A percentile compares a stretch with the other conserved stretches of the same genome.
Conservation (phyloP, 495 filamentous ascomycete genomes). For the Hyaloscypha variabilis region DNA sequence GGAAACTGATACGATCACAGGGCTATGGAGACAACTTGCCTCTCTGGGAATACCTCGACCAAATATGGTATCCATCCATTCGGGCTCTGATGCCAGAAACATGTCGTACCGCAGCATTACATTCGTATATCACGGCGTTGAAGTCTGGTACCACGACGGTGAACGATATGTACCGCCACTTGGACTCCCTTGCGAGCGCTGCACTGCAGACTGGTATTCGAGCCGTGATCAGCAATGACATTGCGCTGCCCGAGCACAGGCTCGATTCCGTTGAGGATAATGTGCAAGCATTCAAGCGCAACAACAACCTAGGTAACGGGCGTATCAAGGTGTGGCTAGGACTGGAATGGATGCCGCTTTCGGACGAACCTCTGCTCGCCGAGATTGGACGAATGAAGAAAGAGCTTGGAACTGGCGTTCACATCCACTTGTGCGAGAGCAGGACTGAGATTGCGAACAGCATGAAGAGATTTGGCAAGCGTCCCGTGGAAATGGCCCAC, state of each 20-base stretch:
- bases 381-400: conserved; percentile 11
- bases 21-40: conserved; percentile 11
- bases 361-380: neutral
- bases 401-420: conserved; percentile 5
- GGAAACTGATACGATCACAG: neutral
- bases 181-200: conserved; percentile 4
- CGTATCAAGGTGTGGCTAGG: conserved; percentile 15
- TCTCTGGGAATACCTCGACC: conserved; percentile 16
- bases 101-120: conserved; percentile 2
- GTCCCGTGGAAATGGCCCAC: conserved; percentile 5
- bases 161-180: conserved; percentile 16
- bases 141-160: conserved; percentile 16
- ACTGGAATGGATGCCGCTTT: conserved; percentile 18
- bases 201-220: conserved; percentile 12
- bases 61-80: conserved; percentile 15
- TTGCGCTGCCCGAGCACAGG: conserved; percentile 12
- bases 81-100: neutral
- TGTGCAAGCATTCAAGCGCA: conserved; percentile 5
- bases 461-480: conserved; percentile 15
- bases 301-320: neutral
- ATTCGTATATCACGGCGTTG: conserved; percentile 17
- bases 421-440: conserved; percentile 16
- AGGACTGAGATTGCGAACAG: conserved; percentile 9
- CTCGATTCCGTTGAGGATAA: conserved; percentile 12
- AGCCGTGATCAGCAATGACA: conserved; percentile 7